Percentiles rank a stretch among this genome's conserved stretches.
phyloP scores from a whole-genome alignment of 441 rosid genomes.

The Manihot esculenta region DNA sequence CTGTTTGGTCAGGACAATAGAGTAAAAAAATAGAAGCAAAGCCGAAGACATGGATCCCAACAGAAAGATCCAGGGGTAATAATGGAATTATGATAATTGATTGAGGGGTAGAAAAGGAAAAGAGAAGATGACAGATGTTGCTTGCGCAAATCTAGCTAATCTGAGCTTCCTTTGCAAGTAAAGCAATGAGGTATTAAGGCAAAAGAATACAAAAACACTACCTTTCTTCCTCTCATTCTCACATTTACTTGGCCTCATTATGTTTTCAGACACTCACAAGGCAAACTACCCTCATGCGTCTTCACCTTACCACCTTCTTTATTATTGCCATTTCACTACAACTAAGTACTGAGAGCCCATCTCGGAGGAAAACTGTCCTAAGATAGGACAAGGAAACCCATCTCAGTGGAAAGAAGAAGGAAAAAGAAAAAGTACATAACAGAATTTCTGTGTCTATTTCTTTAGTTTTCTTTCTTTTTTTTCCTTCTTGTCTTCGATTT shows the following conservation, averaged over 20 bases:
- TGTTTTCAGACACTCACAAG: too few species aligned
- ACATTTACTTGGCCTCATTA: slow-evolving; percentile 17
- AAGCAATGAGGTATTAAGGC: neutral
- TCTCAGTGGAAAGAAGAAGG: slow-evolving; percentile 14
- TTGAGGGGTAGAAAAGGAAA: slow-evolving; percentile 25
- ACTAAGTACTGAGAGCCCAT: too few species aligned
- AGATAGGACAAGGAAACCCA: slow-evolving; percentile 22
- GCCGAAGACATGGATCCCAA: neutral
- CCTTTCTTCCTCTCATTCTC: neutral
- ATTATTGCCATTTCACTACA: neutral
- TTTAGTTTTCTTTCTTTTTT: too few species aligned
- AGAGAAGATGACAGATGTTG: slow-evolving; percentile 33
- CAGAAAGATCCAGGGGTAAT: slow-evolving; percentile 12
- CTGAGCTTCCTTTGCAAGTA: slow-evolving; percentile 32
- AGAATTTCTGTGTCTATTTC: neutral
- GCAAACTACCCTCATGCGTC: too few species aligned
- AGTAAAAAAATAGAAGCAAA: neutral
- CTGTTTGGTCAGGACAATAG: slow-evolving; percentile 24
- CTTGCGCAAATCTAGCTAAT: slow-evolving; percentile 58
- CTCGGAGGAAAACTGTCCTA: neutral
- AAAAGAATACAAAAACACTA: neutral
- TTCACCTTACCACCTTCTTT: neutral
- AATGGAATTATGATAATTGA: slow-evolving; percentile 21
- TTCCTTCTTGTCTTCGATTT: neutral
- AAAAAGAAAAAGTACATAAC: neutral